A percentile compares a stretch with the other conserved stretches of the same genome.
phyloP scores from a whole-genome alignment of 2,329 filamentous ascomycete genomes.

The Alternaria angustiovoidea region DNA sequence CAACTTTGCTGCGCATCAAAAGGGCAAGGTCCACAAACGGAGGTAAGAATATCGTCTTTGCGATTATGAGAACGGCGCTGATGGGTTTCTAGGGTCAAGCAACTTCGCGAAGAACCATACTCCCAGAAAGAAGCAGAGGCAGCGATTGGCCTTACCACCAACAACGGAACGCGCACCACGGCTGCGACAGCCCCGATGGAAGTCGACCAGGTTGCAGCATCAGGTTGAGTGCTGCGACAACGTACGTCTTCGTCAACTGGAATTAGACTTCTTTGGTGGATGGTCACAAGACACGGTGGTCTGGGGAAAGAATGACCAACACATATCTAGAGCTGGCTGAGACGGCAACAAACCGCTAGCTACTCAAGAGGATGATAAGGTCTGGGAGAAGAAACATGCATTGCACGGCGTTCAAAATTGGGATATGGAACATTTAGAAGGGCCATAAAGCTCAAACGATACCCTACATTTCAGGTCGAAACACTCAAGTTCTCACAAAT shows the following conservation, averaged over 20 bases:
- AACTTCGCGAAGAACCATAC: conserved; percentile 84
- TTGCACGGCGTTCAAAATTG: conserved; percentile 43
- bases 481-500: neutral
- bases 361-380: neutral
- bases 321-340: neutral
- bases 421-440: conserved; percentile 33
- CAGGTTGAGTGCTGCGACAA: conserved; percentile 15
- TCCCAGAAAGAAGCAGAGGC: conserved; percentile 86
- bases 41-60: conserved; percentile 61
- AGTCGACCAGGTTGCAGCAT: conserved; percentile 37
- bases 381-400: conserved; percentile 28
- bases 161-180: conserved; percentile 65
- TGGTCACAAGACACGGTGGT: neutral
- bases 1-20: conserved; percentile 77
- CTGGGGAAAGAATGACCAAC: neutral
- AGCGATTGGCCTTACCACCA: conserved; percentile 73
- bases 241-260: neutral
- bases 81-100: conserved; percentile 69
- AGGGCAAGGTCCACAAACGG: conserved; percentile 93
- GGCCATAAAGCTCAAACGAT: conserved; percentile 42
- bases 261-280: neutral
- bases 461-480: conserved; percentile 31
- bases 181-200: conserved; percentile 43
- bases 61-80: conserved; percentile 10
- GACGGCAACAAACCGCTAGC: neutral